These are phyloP conservation scores for Trichoderma sp. DNA, from an alignment of 2,329 filamentous ascomycete species.

Conservation along the genomic window DNA sequence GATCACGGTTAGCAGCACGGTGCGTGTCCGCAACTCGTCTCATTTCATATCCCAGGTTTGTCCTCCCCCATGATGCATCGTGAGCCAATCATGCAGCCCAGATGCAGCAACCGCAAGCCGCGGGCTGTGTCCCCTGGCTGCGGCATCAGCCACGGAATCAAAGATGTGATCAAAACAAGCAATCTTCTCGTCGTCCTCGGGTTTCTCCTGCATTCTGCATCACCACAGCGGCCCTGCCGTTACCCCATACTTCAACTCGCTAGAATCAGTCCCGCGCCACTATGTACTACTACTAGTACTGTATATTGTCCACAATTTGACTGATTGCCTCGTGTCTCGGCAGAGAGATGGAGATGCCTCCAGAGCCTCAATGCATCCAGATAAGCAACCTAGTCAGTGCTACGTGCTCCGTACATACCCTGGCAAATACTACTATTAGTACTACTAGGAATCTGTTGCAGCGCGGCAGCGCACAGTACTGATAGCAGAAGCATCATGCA, in stretches of 20 bases:
- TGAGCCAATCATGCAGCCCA: constrained; percentile 2
- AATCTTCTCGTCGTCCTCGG: not conserved
- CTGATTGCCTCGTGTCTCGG: not conserved
- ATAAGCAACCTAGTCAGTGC: not conserved
- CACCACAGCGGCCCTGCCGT: not conserved
- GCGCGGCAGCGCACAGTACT: not conserved
- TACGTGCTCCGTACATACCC: too few species aligned
- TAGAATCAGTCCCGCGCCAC: not conserved
- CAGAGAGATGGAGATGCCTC: not conserved
- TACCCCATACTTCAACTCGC: not conserved
- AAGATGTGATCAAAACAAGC: not conserved
- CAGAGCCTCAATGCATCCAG: not conserved
- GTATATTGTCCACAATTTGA: not conserved
- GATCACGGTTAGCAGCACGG: not conserved
- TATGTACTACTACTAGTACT: too few species aligned
- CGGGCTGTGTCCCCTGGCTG: not conserved
- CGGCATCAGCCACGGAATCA: not conserved
- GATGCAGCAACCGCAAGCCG: not conserved
- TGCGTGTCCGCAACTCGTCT: not conserved
- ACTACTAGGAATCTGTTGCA: not conserved
- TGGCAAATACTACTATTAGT: not conserved
- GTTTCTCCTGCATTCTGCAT: not conserved
- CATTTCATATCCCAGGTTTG: not conserved
- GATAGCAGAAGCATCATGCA: not conserved
- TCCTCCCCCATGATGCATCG: not conserved